Evolutionary conservation across 2,329 filamentous ascomycete species (phyloP).

Genomic region (Botrytis porri): DNA sequence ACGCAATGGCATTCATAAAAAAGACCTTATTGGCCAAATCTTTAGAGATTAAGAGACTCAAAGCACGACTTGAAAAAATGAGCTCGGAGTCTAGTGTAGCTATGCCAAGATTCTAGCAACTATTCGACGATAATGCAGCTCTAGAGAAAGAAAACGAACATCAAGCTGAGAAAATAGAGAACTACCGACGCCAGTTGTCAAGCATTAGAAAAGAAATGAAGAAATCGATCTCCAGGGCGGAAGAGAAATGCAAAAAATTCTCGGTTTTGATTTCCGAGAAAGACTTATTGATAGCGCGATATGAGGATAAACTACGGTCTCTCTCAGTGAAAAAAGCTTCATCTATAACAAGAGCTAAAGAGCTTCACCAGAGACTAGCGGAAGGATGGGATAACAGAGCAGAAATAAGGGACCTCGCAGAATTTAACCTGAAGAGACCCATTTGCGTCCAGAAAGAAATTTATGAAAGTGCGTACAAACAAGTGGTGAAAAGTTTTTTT

Average conservation of each 20-base stretch:
- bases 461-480: no score
- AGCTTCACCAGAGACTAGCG: neutral
- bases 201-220: neutral
- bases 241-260: neutral
- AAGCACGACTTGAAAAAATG: neutral
- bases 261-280: neutral
- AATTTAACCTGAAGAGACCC: neutral
- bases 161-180: neutral
- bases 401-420: neutral
- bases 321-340: rapidly evolving
- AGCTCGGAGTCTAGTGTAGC: neutral
- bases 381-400: neutral
- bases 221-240: neutral
- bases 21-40: neutral
- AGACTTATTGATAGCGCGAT: neutral
- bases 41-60: neutral
- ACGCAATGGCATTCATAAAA: neutral
- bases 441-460: no score
- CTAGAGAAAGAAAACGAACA: neutral
- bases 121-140: neutral
- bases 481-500: neutral
- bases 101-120: neutral
- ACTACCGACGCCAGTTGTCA: neutral
- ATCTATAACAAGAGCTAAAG: neutral
- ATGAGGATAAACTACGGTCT: neutral